Evolutionary conservation across 768 basidiomycete genomes (phyloP), one percentile per base, ranked within the genome.

Genomic region (Termitomyces heimii): DNA sequence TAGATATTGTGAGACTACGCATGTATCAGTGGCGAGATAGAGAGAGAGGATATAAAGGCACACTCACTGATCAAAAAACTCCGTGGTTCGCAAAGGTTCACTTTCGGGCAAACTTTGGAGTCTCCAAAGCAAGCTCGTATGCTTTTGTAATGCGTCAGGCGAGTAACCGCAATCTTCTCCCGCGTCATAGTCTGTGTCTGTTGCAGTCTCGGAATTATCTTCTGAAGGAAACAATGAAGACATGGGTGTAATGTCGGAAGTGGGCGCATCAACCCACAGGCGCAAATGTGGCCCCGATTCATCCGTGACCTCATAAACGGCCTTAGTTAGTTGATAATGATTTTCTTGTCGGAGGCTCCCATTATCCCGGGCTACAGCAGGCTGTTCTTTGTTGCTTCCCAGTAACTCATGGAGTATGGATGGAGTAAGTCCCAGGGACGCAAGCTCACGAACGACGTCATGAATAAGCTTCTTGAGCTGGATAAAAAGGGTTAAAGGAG

Each of bases 391-490:
- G 43, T 45, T 60, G 39, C 58, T 58, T 42, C 64, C 68, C 18
- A 80, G 67, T 22, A 79, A 68, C 49, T 77, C 70, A 0, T 80
- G 80, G 14, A 85, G 70, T 0, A 82, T 65, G 9, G 70, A 65
- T 5, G 83, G 83, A 56, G 73, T 73, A 6, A 86, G 71, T 0
- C 91, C 94, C 24, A 93, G 73, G 2, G 82, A 78, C 4, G 82
- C 76, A 18, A 98, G 83, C 70, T 98, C 94, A 10, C 73, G 70
- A 0, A 89, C 91, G 37, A 94, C 82, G 66, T 86, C 80, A 60
- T 91, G 89, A 63, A 98, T 94, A 31, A 95, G 74, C 64, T 90
- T 93, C 73, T 98, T 97, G 55, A 98, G 84, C 89, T 96, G 63
- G 42, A 61, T 13, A 5, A 32, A 46, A 46, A 59, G 16, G 3